Base-by-base conservation (phyloP, 2,329 filamentous ascomycete genomes). In the Stagonosporopsis chrysanthemi region DNA sequence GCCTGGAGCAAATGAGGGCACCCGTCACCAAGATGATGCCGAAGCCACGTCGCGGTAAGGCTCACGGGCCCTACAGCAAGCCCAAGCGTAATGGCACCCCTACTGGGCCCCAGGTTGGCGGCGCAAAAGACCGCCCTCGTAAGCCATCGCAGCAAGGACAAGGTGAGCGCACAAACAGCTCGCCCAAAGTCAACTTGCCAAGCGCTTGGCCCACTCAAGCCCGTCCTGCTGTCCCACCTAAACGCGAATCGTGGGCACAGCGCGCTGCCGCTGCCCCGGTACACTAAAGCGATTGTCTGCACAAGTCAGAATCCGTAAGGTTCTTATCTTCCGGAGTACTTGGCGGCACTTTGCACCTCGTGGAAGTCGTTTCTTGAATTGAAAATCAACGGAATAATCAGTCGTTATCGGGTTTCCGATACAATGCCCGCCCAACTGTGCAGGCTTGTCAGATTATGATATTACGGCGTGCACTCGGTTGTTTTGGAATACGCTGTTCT, bases 121-220 rank as follows among this genome's bases (percentile, higher is more conserved):
- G 54, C 46, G 48, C 63, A 36, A 75, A 70, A 36, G 65, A 68
- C 12, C 70, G 70, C 23, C 52, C 66, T 22, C 69, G 72, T 24
- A 75, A 75, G 54, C 61, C 69, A 8, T 70, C 72, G 15, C 69
- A 73, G 43, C 69, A 72, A 52, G 57, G 63, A 36, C 67, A 71
- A 54, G 61, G 62, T 14, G 65, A 70, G 26, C 67, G 63, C n/a
- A 60, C 69, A 7, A 66, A 62, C 52, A 67, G 45, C 50, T 52
- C 66, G 22, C 44, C 68, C 31, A 69, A 68, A 19, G 53, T 69
- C n/a, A 67, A 72, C 44, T 57, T 65, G 8, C 48, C 69, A 24
- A 70, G 55, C 54, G 52, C 64, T 17, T 76, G 71, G 73, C 40
- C 60, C 19, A 65, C 56, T 48, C 71, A 60, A 52, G 66, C 61